These are phyloP conservation scores for Kwoniella shivajii DNA, from an alignment of 1,284 basidiomycete species.

Conservation along the genomic window DNA sequence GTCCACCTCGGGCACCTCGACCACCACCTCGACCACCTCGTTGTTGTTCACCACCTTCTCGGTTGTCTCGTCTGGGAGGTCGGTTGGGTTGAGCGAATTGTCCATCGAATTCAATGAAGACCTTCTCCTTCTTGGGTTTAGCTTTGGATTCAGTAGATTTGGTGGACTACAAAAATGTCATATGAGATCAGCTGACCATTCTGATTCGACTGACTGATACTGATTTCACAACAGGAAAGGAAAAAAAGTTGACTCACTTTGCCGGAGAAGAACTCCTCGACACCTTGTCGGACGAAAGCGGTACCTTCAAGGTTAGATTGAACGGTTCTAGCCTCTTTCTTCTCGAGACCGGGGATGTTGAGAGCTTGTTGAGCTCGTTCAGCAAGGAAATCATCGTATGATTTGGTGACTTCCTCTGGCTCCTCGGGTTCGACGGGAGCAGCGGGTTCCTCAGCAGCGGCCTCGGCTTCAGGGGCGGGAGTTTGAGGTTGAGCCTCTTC, in stretches of 20 bases:
- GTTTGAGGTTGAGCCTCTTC: conserved; percentile 49
- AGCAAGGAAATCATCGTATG: conserved; percentile 56
- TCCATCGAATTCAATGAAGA: conserved; percentile 54
- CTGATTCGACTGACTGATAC: neutral
- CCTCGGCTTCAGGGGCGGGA: conserved; percentile 36
- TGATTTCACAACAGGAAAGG: neutral
- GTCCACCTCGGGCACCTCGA: conserved; percentile 27
- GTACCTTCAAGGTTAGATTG: conserved; percentile 33
- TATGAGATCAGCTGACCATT: neutral
- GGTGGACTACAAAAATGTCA: conserved; percentile 82
- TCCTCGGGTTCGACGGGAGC: conserved; percentile 60
- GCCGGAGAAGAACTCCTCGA: conserved; percentile 53
- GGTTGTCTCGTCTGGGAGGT: conserved; percentile 30
- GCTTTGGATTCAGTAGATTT: conserved; percentile 76
- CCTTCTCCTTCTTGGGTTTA: conserved; percentile 68
- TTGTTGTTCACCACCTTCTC: conserved; percentile 30
- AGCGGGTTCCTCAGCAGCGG: conserved; percentile 50
- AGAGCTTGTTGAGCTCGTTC: conserved; percentile 48
- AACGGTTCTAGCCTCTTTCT: conserved; percentile 40
- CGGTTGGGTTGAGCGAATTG: conserved; percentile 50
- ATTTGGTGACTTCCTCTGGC: conserved; percentile 85
- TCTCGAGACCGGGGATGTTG: conserved; percentile 41
- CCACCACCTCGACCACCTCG: conserved; percentile 38
- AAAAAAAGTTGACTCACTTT: conserved; percentile 39
- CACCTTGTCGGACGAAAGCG: conserved; percentile 48